Percentiles rank a stretch among this genome's conserved stretches.
Conservation (phyloP, 2,329 filamentous ascomycete species). For the Arthrinium puccinioides region DNA sequence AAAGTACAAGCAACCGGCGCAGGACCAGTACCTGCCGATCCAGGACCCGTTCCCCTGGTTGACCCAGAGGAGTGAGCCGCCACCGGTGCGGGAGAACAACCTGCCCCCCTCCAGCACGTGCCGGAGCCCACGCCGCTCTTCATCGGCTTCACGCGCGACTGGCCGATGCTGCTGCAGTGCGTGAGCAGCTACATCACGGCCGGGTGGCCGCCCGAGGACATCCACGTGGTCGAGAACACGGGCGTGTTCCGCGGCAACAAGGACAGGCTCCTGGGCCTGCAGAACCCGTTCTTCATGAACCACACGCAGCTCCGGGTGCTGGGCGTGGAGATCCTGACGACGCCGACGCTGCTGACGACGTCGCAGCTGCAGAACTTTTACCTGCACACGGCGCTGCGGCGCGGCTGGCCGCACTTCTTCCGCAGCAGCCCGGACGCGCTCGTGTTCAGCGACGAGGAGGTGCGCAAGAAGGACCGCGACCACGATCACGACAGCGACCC, state of each 20-base stretch:
- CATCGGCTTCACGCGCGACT: conserved; percentile 48
- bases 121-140: conserved; percentile 30
- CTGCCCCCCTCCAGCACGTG: conserved; percentile 24
- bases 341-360: conserved; percentile 39
- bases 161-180: conserved; percentile 43
- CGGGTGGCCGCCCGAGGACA: conserved; percentile 46
- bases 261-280: conserved; percentile 31
- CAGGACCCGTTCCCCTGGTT: conserved; percentile 31
- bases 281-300: conserved; percentile 49
- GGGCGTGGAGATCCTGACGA: conserved; percentile 42
- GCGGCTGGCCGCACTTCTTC: conserved; percentile 36
- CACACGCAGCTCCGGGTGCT: conserved; percentile 36
- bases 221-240: conserved; percentile 49
- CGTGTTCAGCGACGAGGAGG: conserved; percentile 32
- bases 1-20: conserved; percentile 25
- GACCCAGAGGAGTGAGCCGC: conserved; percentile 17
- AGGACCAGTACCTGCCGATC: conserved; percentile 18
- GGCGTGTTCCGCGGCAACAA: conserved; percentile 42
- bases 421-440: conserved; percentile 43
- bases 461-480: conserved; percentile 25
- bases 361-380: conserved; percentile 44
- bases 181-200: conserved; percentile 46
- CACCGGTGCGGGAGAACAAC: conserved; percentile 23
- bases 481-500: conserved; percentile 26
- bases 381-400: conserved; percentile 30